Base-by-base conservation (phyloP, 2,329 filamentous ascomycete species). In the Exophiala dermatitidis region DNA sequence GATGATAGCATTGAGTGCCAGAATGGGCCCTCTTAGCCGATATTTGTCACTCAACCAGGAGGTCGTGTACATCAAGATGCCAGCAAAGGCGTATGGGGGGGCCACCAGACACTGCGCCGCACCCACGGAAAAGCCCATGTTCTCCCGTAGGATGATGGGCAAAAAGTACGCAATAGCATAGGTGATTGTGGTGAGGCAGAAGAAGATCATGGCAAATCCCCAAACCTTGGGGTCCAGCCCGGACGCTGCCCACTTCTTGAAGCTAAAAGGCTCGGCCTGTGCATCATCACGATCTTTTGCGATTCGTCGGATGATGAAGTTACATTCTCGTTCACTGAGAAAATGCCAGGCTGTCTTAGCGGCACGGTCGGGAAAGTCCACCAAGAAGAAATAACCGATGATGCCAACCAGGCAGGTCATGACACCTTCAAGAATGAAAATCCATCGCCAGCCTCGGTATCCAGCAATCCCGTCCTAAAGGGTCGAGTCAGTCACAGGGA, bases 81-180 rank as follows among this genome's bases (percentile, higher is more conserved):
- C 48, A 6, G 83, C 81, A 54, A 86, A 79, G 29, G 71, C 78
- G 64, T 84, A 88, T 4, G 84, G 84, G 0, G 84, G 85, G 0
- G 87, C 85, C 3, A 84, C 77, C 3, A 90, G 79, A 65, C 85
- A 88, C 68, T 89, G 85, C 0, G 85, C 74, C 46, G 73, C 73
- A 5, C 76, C 83, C 3, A 84, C 73, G 44, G 69, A 73, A 72
- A 88, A 90, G 9, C 80, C 78, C 74, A 90, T 79, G 12, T 77
- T 76, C 28, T 70, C 60, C 5, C 65, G 64, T 4, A 94, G 79
- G 62, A 93, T 87, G 63, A 90, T 80, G 4, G 88, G 87, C 3
- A 90, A 71, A 65, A 90, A 91, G 68, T 86, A 91, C 1, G 86
- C 84, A 5, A 93, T 78, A 0, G 86, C 82, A 66, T 93, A 93